These are phyloP conservation scores for Blyttiomyces sp. DNA, from an alignment of 371 early-diverging fungal genomes.

Conservation along the genomic window DNA sequence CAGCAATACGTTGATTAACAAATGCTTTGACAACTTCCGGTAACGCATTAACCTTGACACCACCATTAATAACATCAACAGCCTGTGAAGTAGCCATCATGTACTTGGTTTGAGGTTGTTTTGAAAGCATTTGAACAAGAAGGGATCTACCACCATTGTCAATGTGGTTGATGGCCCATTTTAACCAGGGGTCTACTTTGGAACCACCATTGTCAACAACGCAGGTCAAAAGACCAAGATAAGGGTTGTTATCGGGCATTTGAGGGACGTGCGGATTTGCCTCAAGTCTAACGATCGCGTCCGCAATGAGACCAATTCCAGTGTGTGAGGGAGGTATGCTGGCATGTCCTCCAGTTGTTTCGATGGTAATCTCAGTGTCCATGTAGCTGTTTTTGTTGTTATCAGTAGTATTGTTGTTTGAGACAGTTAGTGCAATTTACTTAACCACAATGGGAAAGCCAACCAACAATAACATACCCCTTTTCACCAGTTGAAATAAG, in stretches of 20 bases:
- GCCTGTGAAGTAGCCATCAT: constrained; percentile 38
- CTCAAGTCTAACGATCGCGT: constrained; percentile 28
- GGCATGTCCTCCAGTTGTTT: constrained; percentile 39
- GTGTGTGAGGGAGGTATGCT: constrained; percentile 42
- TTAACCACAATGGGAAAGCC: too few relatives aligned
- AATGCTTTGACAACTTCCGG: constrained; percentile 27
- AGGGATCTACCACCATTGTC: neutral
- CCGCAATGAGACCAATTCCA: constrained; percentile 33
- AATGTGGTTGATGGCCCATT: neutral
- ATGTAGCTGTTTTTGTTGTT: too few relatives aligned
- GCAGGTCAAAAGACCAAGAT: constrained; percentile 13
- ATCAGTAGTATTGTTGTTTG: too few relatives aligned
- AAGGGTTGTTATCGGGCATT: constrained; percentile 4
- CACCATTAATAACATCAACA: constrained; percentile 41
- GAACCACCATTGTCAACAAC: constrained; percentile 3
- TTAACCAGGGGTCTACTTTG: constrained; percentile 3
- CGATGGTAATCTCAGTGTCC: constrained; percentile 30
- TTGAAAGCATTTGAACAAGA: constrained; percentile 1
- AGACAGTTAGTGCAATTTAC: too few relatives aligned
- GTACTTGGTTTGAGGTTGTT: neutral
- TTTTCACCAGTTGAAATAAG: constrained; percentile 30
- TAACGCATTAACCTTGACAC: constrained; percentile 43
- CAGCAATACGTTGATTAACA: constrained; percentile 39
- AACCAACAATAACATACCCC: constrained; percentile 24
- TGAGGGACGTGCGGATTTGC: neutral